Conservation (phyloP, 129 eudicot genomes). For the Helianthus tuberosus region DNA sequence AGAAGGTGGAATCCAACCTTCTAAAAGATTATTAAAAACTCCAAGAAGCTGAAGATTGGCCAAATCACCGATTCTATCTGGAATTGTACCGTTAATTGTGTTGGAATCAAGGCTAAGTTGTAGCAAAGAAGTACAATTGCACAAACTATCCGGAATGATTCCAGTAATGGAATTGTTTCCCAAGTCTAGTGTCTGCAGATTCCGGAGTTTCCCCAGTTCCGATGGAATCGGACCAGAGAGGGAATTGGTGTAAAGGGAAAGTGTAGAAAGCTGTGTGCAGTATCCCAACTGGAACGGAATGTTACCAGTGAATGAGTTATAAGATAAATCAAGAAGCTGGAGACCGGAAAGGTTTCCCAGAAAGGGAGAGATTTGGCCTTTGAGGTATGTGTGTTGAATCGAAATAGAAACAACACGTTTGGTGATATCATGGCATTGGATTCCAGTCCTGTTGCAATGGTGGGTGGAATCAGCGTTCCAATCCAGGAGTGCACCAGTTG, state of each 20-base stretch:
- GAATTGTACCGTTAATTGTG: conserved; percentile 64
- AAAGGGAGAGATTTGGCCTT: conserved; percentile 67
- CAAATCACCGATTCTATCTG: conserved; percentile 59
- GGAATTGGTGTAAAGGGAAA: conserved; percentile 46
- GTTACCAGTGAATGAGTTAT: conserved; percentile 60
- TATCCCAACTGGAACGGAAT: conserved; percentile 61
- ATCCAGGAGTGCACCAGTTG: conserved; percentile 50
- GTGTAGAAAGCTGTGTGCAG: conserved; percentile 54
- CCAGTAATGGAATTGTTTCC: conserved; percentile 59
- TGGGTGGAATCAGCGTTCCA: conserved; percentile 55
- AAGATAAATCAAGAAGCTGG: conserved; percentile 77
- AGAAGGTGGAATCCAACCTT: conserved; percentile 61
- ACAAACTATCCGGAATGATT: conserved; percentile 49
- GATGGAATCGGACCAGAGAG: conserved; percentile 70
- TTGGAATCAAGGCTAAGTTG: conserved; percentile 45
- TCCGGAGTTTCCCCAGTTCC: conserved; percentile 54
- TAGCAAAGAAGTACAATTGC: conserved; percentile 52
- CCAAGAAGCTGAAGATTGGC: conserved; percentile 47
- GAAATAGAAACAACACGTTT: conserved; percentile 55
- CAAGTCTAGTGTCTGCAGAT: conserved; percentile 41
- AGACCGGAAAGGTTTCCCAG: conserved; percentile 76
- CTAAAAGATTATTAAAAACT: conserved; percentile 49
- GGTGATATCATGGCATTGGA: conserved; percentile 49
- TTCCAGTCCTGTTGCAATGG: conserved; percentile 94
- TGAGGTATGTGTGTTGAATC: conserved; percentile 44